phyloP scores from a whole-genome alignment of 306 rosid genomes.

The Quercus alba region DNA sequence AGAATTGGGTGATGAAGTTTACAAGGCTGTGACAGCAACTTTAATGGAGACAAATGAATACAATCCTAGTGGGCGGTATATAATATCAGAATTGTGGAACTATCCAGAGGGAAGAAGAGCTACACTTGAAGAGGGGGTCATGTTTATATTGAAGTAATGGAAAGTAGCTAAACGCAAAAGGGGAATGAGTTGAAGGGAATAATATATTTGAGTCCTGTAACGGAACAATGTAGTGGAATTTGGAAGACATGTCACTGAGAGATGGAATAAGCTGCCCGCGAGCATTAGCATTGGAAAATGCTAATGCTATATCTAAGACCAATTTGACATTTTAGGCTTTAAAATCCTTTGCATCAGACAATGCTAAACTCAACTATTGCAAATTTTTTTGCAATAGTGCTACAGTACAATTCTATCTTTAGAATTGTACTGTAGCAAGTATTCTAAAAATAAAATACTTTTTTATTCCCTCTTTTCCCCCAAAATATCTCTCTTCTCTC shows the following conservation, averaged over 20 bases:
- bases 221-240: not conserved
- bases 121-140: conserved; percentile 40
- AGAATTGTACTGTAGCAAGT: no score
- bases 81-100: conserved; percentile 54
- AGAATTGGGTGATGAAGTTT: conserved; percentile 42
- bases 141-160: conserved; percentile 39
- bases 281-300: no score
- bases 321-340: no score
- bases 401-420: no score
- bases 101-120: conserved; percentile 41
- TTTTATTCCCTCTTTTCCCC: no score
- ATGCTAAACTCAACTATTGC: no score
- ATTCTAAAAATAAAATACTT: no score
- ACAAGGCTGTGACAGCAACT: conserved; percentile 43
- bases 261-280: not conserved
- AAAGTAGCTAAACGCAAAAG: conserved; percentile 24
- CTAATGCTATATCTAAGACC: no score
- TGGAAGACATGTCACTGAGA: not conserved
- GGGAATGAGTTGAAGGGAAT: conserved; percentile 24
- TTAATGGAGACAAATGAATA: conserved; percentile 52
- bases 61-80: conserved; percentile 57
- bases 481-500: no score
- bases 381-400: no score
- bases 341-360: no score
- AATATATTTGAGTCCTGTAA: not conserved